These are phyloP conservation scores for Microcos paniculata DNA, from an alignment of 345 rosid genomes.

Conservation along the genomic window DNA sequence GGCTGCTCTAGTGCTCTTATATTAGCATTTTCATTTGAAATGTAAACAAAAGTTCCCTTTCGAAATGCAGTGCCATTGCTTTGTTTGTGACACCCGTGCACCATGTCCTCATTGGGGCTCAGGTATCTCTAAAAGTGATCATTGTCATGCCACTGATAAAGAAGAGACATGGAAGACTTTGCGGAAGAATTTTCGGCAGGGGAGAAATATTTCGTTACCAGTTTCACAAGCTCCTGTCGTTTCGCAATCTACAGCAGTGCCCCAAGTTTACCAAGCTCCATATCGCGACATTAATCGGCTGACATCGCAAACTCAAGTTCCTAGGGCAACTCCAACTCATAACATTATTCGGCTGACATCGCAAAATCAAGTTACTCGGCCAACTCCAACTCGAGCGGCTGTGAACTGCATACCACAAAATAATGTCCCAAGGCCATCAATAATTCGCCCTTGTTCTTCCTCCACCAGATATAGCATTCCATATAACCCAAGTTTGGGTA, in stretches of 20 bases:
- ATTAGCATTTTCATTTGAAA: background rate
- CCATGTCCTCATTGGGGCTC: constrained; percentile 70
- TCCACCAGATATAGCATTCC: constrained; percentile 28
- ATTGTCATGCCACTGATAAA: constrained; percentile 87
- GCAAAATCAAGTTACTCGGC: constrained; percentile 9
- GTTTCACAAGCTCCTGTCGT: constrained; percentile 23
- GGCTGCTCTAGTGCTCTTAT: background rate
- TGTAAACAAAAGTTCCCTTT: background rate
- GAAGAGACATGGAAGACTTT: constrained; percentile 55
- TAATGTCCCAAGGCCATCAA: constrained; percentile 15
- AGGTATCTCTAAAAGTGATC: constrained; percentile 42
- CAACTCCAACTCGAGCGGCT: background rate
- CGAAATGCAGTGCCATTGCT: constrained; percentile 79
- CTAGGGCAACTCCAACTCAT: constrained; percentile 18
- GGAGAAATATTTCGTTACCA: constrained; percentile 23
- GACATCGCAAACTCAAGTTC: constrained; percentile 13
- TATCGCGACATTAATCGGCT: constrained; percentile 3
- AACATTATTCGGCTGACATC: constrained; percentile 12
- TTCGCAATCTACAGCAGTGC: constrained; percentile 16
- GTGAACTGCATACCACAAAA: constrained; percentile 20
- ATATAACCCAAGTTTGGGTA: constrained; percentile 28
- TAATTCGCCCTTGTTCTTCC: constrained; percentile 47
- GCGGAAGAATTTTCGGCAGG: constrained; percentile 46
- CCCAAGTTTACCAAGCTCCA: constrained; percentile 26
- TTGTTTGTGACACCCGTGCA: constrained; percentile 79